A percentile compares a stretch with the other conserved stretches of the same genome.
Conservation (phyloP, 2,329 filamentous ascomycete genomes). For the Colletotrichum sp. region DNA sequence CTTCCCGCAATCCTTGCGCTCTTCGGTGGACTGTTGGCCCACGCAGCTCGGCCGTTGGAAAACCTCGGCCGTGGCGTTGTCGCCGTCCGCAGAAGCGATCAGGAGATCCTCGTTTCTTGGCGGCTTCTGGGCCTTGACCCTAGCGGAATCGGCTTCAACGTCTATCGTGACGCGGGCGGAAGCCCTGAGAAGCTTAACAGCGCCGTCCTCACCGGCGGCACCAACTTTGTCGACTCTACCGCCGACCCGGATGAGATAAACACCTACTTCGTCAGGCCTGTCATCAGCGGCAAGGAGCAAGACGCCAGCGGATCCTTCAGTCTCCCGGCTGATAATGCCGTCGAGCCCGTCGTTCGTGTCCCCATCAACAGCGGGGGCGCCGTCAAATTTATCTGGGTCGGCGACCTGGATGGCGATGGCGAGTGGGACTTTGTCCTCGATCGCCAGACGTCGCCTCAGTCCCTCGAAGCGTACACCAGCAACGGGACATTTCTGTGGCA, state of each 20-base stretch:
- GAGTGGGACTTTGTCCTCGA: slow-evolving; percentile 27
- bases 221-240: slow-evolving; percentile 24
- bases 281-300: slow-evolving; percentile 22
- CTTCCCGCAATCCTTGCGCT: neutral
- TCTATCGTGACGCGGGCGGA: slow-evolving; percentile 17
- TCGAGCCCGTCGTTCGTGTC: slow-evolving; percentile 21
- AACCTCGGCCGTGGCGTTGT: slow-evolving; percentile 25
- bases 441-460: slow-evolving; percentile 20
- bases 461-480: slow-evolving; percentile 21
- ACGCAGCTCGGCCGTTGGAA: slow-evolving; percentile 19
- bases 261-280: slow-evolving; percentile 23
- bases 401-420: slow-evolving; percentile 26
- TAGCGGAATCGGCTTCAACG: slow-evolving; percentile 24
- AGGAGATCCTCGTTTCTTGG: slow-evolving; percentile 22
- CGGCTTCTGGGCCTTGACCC: slow-evolving; percentile 26
- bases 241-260: slow-evolving; percentile 16
- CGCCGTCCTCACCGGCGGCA: slow-evolving; percentile 20
- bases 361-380: slow-evolving; percentile 21
- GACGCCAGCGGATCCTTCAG: slow-evolving; percentile 16
- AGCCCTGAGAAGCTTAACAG: slow-evolving; percentile 16
- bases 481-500: slow-evolving; percentile 25
- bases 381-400: slow-evolving; percentile 28
- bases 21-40: neutral
- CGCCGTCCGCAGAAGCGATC: slow-evolving; percentile 23
- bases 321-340: slow-evolving; percentile 7